A percentile compares a stretch with the other conserved stretches of the same genome.
phyloP scores from a whole-genome alignment of 2,329 filamentous ascomycete species.

The Grosmannia clavigera region DNA sequence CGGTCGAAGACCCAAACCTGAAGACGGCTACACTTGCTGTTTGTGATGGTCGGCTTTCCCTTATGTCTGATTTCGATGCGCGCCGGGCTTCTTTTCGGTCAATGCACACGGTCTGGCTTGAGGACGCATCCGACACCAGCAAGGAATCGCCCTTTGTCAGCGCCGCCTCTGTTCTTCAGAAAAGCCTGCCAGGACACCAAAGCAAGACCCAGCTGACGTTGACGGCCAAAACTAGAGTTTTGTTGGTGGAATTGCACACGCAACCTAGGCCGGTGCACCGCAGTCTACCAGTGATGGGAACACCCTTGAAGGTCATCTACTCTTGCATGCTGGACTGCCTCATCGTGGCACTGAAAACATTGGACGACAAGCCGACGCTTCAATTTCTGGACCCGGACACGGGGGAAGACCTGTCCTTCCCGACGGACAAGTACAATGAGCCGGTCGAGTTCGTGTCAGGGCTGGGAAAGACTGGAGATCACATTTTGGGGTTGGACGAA shows the following conservation, averaged over 20 bases:
- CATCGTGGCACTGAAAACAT: slow-evolving; percentile 34
- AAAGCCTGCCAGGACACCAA: slow-evolving; percentile 24
- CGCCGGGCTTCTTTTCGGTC: slow-evolving; percentile 20
- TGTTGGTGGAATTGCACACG: slow-evolving; percentile 39
- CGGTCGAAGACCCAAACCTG: slow-evolving; percentile 8
- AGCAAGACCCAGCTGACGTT: slow-evolving; percentile 34
- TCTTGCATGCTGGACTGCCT: slow-evolving; percentile 39
- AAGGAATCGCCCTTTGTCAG: slow-evolving; percentile 35
- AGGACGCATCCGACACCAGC: slow-evolving; percentile 34
- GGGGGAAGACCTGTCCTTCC: slow-evolving; percentile 36
- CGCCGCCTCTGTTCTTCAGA: slow-evolving; percentile 30
- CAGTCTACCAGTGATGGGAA: slow-evolving; percentile 32
- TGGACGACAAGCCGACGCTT: slow-evolving; percentile 32
- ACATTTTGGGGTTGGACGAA: slow-evolving; percentile 47
- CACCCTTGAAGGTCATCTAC: slow-evolving; percentile 40
- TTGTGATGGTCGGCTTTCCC: slow-evolving; percentile 34
- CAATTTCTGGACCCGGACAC: slow-evolving; percentile 45
- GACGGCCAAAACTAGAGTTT: slow-evolving; percentile 34
- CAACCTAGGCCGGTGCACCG: slow-evolving; percentile 35
- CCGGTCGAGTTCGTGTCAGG: slow-evolving; percentile 37
- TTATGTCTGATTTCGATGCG: slow-evolving; percentile 27
- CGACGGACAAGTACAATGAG: slow-evolving; percentile 28
- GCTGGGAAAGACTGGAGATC: slow-evolving; percentile 44
- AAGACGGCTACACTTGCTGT: slow-evolving; percentile 27
- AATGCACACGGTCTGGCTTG: slow-evolving; percentile 37